phyloP scores from a whole-genome alignment of 352 stramenopile species.

The Globisporangium irregulare region DNA sequence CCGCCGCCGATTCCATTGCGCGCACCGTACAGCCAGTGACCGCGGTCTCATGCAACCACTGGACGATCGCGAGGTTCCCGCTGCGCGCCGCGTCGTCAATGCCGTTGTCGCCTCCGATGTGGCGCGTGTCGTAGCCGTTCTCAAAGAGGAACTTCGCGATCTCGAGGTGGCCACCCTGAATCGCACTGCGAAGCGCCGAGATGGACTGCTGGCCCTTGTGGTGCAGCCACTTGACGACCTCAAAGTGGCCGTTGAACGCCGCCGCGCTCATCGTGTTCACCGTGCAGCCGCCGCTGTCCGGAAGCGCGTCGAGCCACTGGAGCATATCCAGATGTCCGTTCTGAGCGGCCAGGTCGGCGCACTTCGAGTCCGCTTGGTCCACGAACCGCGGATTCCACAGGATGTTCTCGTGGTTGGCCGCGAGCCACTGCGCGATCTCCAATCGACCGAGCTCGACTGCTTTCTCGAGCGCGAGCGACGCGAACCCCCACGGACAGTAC shows the following conservation, averaged over 20 bases:
- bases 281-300: background rate
- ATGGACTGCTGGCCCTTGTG: constrained; percentile 9
- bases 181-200: constrained; percentile 8
- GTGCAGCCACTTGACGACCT: constrained; percentile 16
- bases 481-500: constrained; percentile 12
- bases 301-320: constrained; percentile 5
- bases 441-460: background rate
- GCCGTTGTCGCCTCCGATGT: constrained; percentile 6
- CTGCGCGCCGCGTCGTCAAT: constrained; percentile 10
- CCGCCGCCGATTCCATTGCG: constrained; percentile 8
- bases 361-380: background rate
- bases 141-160: constrained; percentile 15
- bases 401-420: background rate
- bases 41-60: constrained; percentile 3
- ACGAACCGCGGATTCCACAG: background rate
- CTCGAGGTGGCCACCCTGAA: constrained; percentile 9
- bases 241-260: constrained; percentile 7
- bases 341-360: constrained; percentile 4
- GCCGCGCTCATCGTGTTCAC: background rate
- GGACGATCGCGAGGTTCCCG: constrained; percentile 10
- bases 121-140: constrained; percentile 9
- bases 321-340: constrained; percentile 10
- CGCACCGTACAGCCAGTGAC: background rate
- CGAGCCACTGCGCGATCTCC: background rate
- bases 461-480: constrained; percentile 1